Conservation (phyloP, 2,329 filamentous ascomycete genomes). For the Pseudonectria buxi region DNA sequence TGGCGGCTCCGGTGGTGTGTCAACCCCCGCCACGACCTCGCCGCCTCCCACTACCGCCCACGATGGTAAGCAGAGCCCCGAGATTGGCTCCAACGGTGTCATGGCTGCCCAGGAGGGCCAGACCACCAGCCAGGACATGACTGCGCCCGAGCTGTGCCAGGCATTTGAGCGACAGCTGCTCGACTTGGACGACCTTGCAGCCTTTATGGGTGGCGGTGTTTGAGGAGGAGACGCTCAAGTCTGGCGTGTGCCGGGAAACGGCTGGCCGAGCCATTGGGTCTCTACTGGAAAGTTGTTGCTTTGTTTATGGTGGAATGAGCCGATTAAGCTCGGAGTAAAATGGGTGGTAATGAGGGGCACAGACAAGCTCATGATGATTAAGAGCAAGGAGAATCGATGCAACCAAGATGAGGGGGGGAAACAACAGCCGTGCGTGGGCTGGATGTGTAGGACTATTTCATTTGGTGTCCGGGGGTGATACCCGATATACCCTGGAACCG, state of each 20-base stretch:
- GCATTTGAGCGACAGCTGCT: constrained; percentile 55
- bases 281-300: no score
- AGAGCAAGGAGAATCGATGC: constrained; percentile 3
- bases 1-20: constrained; percentile 43
- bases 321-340: neutral
- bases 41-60: constrained; percentile 28
- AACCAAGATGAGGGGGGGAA: constrained; percentile 2
- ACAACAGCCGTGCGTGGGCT: constrained; percentile 2
- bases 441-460: constrained; percentile 15
- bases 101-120: constrained; percentile 26
- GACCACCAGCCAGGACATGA: constrained; percentile 45
- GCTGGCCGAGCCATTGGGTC: no score
- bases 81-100: constrained; percentile 25
- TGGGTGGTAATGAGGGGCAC: no score
- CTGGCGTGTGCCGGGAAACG: neutral
- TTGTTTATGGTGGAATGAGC: no score
- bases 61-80: constrained; percentile 33
- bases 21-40: constrained; percentile 41
- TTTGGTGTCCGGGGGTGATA: constrained; percentile 12
- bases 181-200: constrained; percentile 54
- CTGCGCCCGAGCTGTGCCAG: constrained; percentile 48
- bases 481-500: constrained; percentile 22
- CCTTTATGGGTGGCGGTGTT: constrained; percentile 57
- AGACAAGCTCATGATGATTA: constrained; percentile 1
- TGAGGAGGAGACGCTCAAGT: constrained; percentile 18